Evolutionary conservation across 1,284 basidiomycete genomes (phyloP), one percentile per base, ranked within the genome.

Genomic region (Cutaneotrichosporon spelunceum): DNA sequence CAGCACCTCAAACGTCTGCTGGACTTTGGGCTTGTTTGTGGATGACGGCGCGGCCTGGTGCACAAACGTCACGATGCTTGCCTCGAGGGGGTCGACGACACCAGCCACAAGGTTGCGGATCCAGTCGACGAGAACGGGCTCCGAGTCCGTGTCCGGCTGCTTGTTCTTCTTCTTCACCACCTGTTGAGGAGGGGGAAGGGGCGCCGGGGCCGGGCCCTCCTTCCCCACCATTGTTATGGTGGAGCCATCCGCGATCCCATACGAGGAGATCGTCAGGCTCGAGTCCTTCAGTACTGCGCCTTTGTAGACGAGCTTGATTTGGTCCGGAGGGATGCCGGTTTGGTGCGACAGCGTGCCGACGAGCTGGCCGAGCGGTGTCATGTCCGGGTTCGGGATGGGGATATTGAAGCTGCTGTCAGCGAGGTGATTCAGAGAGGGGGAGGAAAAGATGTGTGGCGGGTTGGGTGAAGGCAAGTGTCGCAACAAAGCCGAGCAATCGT

Each of bases 261-360:
- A 81, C 6, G 76, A 68, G 2, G 76, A 61, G 57, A 81, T 61
- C 2, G 78, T 79, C 0, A 78, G 66, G 36, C 69, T 69, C 21
- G 73, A 66, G 67, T 80, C 79, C 68, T 78, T 78, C 44, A 79
- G 72, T 33, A 80, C 75, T 1, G 78, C 79, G 39, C 79, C 79
- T 59, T 78, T 74, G 71, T 70, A 74, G 62, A 81, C 75, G 33
- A 80, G 65, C 61, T 80, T 78, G 62, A 79, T 66, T 57, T 72
- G 69, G 53, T 65, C 54, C 10, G 68, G 39, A 10, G 76, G 72
- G 36, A 79, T 60, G 19, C 67, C 68, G 4, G 77, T 79, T 48
- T 76, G 74, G 16, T 71, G 57, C 14, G 78, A 73, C 11, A 79
- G 73, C 4, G 78, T 79, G 3, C 68, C 71, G 34, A 75, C 59